Conservation (phyloP, 352 stramenopile genomes). For the Globisporangium megalacanthum region DNA sequence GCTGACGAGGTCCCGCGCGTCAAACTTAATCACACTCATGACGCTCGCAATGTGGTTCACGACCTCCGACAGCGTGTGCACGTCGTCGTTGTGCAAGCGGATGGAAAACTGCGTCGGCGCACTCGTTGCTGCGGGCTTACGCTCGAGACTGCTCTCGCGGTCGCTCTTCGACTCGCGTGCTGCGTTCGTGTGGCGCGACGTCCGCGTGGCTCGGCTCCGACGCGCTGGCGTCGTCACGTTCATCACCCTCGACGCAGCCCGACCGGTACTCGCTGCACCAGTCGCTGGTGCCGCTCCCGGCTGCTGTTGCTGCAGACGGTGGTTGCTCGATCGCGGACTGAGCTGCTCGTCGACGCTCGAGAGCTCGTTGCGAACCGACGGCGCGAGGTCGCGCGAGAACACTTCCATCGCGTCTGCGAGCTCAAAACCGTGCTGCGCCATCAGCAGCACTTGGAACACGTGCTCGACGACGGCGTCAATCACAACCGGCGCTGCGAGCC, state of each 20-base stretch:
- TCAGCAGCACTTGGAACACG: slow-evolving; percentile 62
- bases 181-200: slow-evolving; percentile 11
- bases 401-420: slow-evolving; percentile 63
- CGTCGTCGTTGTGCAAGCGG: slow-evolving; percentile 83
- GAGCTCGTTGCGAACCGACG: slow-evolving; percentile 39
- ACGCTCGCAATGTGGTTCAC: slow-evolving; percentile 55
- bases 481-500: slow-evolving; percentile 40
- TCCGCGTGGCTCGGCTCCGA: slow-evolving; percentile 5
- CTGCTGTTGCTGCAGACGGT: not conserved
- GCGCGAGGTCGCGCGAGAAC: slow-evolving; percentile 56
- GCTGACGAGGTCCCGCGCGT: slow-evolving; percentile 41
- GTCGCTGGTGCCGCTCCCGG: not conserved
- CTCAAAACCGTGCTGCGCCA: slow-evolving; percentile 62
- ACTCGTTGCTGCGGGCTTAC: not conserved
- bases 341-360: slow-evolving; percentile 9
- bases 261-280: not conserved
- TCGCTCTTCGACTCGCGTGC: slow-evolving; percentile 19
- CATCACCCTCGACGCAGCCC: slow-evolving; percentile 4
- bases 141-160: slow-evolving; percentile 3
- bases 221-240: slow-evolving; percentile 14
- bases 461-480: slow-evolving; percentile 78
- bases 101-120: slow-evolving; percentile 33
- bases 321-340: not conserved
- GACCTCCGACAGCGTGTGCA: slow-evolving; percentile 71
- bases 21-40: slow-evolving; percentile 48